Percentiles rank a stretch among this genome's conserved stretches.
Evolutionary conservation across 1,284 basidiomycete genomes (phyloP).

Genomic region (Pyrrhoderma noxium): DNA sequence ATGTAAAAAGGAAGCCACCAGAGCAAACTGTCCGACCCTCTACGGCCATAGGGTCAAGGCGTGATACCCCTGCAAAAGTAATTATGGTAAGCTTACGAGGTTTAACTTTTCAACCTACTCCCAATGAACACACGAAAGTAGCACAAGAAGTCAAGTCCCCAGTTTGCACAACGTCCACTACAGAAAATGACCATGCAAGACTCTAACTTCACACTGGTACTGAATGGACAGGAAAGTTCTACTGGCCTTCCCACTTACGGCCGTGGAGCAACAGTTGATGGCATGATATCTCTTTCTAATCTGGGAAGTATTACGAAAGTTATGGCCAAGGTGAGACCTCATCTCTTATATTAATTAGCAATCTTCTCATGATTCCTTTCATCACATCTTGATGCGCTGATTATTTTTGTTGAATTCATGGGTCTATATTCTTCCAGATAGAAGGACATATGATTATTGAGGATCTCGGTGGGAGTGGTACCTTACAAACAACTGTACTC

Average conservation of each 20-base stretch:
- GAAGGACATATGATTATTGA: slow-evolving; percentile 12
- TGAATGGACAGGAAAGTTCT: slow-evolving; percentile 13
- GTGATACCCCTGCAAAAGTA: background rate
- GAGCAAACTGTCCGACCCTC: background rate
- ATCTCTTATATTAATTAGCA: background rate
- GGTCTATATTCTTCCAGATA: slow-evolving; percentile 6
- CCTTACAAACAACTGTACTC: slow-evolving; percentile 4
- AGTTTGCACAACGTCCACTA: background rate
- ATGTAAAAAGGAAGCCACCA: background rate
- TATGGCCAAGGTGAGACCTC: slow-evolving; percentile 12
- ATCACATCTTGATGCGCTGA: background rate
- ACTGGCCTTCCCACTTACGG: slow-evolving; percentile 8
- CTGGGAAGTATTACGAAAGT: slow-evolving; percentile 9
- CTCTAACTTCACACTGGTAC: slow-evolving; percentile 8
- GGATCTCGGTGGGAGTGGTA: slow-evolving; percentile 10
- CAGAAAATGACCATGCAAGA: slow-evolving; percentile 5
- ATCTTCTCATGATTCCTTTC: no score
- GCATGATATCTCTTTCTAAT: slow-evolving; percentile 10
- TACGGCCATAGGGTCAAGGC: background rate
- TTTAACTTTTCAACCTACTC: no score
- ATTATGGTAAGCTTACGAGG: background rate
- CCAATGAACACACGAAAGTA: no score
- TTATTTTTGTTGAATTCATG: background rate
- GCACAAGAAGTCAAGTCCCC: background rate
- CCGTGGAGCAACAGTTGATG: slow-evolving; percentile 14